Base-by-base conservation (phyloP, 2,329 filamentous ascomycete genomes). In the Basipetospora chlamydospora region DNA sequence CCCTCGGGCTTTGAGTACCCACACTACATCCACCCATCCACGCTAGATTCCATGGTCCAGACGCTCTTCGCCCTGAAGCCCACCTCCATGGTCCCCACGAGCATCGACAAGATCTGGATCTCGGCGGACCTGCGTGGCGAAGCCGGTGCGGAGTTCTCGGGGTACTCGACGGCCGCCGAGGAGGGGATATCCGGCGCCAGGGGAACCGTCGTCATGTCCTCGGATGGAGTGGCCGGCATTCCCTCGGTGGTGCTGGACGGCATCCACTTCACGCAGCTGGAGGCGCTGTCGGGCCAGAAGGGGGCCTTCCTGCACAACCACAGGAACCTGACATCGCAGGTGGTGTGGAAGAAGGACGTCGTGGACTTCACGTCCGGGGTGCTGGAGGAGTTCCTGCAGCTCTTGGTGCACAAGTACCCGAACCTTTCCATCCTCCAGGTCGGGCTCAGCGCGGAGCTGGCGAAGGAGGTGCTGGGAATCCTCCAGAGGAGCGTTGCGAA, bases 21-120 rank as follows among this genome's bases (percentile, higher is more conserved):
- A 3, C 66, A 73, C 42, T 39, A 72, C 4, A 60, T 76, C n/a
- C 71, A 76, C 42, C 71, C 71, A 0, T 61, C 66, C 4, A 72
- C 70, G 0, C 53, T 76, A 10, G 71, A 76, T 43, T 53, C 64
- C 3, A 63, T 73, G 49, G 62, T 76, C 17, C 71, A 76, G 38
- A 59, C 60, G 1, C 54, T 67, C 1, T 63, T 73, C 35, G 56
- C 58, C 5, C 51, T 69, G 3, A 54, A 60, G 4, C 51, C 55
- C 3, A 50, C 53, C 8, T 56, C 64, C 3, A 71, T 70, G 65
- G 59, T 71, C 0, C 67, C 67, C 0, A 61, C 60, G 0, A 58
- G 50, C 13, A 56, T 69, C 28, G 50, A 57, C 4, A 63, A 57
- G 25, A 46, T 71, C 4, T 67, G 60, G 34, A 49, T 72, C n/a